Percentiles rank a stretch among this genome's conserved stretches.
Evolutionary conservation across 768 basidiomycete genomes (phyloP).

Genomic region (Coprinopsis marcescibilis): DNA sequence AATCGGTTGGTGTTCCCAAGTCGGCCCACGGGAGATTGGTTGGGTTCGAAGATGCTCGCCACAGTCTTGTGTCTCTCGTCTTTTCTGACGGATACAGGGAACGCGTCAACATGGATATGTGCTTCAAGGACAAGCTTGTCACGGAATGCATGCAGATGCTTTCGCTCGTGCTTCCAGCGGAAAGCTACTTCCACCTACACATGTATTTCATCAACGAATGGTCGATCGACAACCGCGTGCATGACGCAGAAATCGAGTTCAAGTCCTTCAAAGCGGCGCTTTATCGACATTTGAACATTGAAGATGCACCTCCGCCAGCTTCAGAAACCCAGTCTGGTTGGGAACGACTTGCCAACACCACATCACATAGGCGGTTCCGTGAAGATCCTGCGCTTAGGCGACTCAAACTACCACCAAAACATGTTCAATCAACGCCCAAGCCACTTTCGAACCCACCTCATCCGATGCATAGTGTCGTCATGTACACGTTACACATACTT

Average conservation of each 20-base stretch:
- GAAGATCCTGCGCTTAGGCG: conserved; percentile 55
- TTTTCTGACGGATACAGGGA: conserved; percentile 44
- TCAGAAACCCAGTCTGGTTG: conserved; percentile 37
- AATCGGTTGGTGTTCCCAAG: neutral
- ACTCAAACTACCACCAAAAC: conserved; percentile 26
- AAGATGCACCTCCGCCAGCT: conserved; percentile 15
- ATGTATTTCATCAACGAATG: conserved; percentile 50
- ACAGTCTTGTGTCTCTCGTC: conserved; percentile 47
- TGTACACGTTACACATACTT: conserved; percentile 75
- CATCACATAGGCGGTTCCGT: conserved; percentile 40
- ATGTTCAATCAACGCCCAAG: conserved; percentile 17
- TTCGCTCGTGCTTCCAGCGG: conserved; percentile 51
- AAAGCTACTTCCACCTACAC: conserved; percentile 53
- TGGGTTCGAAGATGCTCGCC: conserved; percentile 40
- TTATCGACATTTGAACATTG: conserved; percentile 38
- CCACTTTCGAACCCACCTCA: conserved; percentile 43
- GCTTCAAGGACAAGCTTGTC: conserved; percentile 51
- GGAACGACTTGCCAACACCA: conserved; percentile 29
- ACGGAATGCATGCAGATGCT: conserved; percentile 56
- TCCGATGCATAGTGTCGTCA: conserved; percentile 29
- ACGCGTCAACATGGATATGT: conserved; percentile 48
- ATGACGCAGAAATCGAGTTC: conserved; percentile 47
- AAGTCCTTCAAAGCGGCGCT: conserved; percentile 51
- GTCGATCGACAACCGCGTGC: conserved; percentile 40
- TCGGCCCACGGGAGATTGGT: conserved; percentile 26